Conservation (phyloP, 78 protist genomes). For the Acrasis kona region DNA sequence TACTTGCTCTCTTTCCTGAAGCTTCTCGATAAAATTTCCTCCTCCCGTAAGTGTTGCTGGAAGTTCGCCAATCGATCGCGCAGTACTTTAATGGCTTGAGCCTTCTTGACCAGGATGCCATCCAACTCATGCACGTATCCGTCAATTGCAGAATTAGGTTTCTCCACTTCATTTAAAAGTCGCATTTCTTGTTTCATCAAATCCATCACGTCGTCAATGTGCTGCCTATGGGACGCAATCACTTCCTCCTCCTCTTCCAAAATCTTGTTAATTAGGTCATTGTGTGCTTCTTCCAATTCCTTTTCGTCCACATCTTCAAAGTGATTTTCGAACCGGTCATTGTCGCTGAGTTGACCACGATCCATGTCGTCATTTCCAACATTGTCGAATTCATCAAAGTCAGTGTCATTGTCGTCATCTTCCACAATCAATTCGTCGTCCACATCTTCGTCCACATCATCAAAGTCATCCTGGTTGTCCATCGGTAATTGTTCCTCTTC, state of each 20-base stretch:
- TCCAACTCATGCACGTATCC: conserved; percentile 12
- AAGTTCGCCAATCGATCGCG: no score
- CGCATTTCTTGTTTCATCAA: conserved; percentile 27
- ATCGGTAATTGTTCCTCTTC: no score
- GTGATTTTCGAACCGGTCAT: no score
- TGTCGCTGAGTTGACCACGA: no score
- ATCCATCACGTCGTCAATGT: conserved; percentile 39
- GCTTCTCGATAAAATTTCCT: no score
- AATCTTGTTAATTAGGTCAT: conserved; percentile 20
- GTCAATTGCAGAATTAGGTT: conserved; percentile 14
- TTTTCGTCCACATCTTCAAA: conserved; percentile 1
- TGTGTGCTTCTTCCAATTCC: conserved; percentile 15
- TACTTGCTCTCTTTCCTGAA: no score
- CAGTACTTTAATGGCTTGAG: conserved; percentile 1
- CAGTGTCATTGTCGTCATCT: conserved; percentile 2
- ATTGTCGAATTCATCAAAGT: no score
- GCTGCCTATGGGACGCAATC: conserved; percentile 28
- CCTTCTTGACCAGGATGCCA: conserved; percentile 1
- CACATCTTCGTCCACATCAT: conserved; percentile 3
- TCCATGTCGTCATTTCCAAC: no score
- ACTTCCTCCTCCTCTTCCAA: conserved; percentile 36
- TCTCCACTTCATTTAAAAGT: conserved; percentile 10
- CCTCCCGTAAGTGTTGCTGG: no score
- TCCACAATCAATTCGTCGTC: neutral
- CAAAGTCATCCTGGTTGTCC: no score